Evolutionary conservation across 805 yeast species (phyloP), one percentile per base, ranked within the genome.

Genomic region (Wickerhamomyces xylosicus): DNA sequence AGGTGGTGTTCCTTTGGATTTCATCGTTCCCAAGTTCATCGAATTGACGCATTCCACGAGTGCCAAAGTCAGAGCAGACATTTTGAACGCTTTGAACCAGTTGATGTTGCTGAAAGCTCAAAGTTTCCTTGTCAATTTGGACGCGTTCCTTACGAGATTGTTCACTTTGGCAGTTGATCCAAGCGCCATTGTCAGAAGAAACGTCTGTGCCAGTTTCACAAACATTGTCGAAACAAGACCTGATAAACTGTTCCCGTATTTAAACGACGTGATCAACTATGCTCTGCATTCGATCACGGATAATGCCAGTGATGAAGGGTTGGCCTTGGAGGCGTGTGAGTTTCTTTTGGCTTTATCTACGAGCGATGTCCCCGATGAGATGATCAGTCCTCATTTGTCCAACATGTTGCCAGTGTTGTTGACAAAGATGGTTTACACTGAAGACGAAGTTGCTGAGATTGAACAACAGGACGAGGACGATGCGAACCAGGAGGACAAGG

Each of bases 311-410:
- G 79, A 79, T 45, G 89, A 83, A 47, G 79, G 71, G 39, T 94
- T 86, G 25, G 81, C 95, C 0, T 65, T 89, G 40, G 96, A 89
- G 56, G 97, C 95, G 3, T 86, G 96, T 57, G 97, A 92, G 61
- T 87, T 92, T 50, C 63, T 92, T 42, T 70, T 90, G 34, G 77
- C 84, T 2, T 67, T 90, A 39, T 74, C 89, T 0, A 79, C 86
- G 3, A 46, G 59, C n/a, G 69, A 68, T 22, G 63, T 77, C 3
- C 78, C 85, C 8, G 69, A 70, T 18, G 52, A 57, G 25, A 55
- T 74, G 4, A 67, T 86, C 41, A 60, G 61, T 41, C 79, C 82
- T 2, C 74, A 74, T 47, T 64, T 92, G 34, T 64, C 67, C 3
- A 57, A 62, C 15, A 76, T 92, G 13, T 55, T 90, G n/a, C 97